Evolutionary conservation across 208 protist genomes (phyloP).

Genomic region (Trypanosomatidae sp.): DNA sequence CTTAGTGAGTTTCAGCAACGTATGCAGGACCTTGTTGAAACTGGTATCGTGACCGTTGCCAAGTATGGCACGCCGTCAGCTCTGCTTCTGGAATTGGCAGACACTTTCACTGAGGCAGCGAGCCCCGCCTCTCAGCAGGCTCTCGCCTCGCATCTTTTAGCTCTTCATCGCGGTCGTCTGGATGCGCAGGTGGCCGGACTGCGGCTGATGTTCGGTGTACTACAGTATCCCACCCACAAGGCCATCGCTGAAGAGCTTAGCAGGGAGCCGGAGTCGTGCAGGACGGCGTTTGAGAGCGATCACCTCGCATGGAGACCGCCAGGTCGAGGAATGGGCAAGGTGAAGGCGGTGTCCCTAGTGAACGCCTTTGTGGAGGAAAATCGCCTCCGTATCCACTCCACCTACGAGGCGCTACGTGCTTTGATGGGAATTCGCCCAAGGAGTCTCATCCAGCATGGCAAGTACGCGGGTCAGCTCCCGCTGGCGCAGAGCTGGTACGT

Average conservation of each 20-base stretch:
- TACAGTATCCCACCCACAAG: constrained; percentile 54
- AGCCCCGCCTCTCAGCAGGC: constrained; percentile 25
- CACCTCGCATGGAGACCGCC: constrained; percentile 48
- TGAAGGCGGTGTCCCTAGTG: constrained; percentile 67
- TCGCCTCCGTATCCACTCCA: constrained; percentile 48
- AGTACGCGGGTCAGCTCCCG: constrained; percentile 77
- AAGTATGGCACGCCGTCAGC: constrained; percentile 23
- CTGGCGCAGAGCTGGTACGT: constrained; percentile 85
- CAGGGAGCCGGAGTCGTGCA: constrained; percentile 1
- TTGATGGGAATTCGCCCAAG: constrained; percentile 79
- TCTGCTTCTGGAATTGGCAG: constrained; percentile 27
- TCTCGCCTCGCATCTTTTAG: constrained; percentile 29
- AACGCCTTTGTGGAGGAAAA: constrained; percentile 91
- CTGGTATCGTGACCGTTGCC: constrained; percentile 30
- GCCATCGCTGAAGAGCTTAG: constrained; percentile 35
- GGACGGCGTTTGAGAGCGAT: not conserved
- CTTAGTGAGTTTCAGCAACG: constrained; percentile 62
- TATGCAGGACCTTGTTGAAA: constrained; percentile 50
- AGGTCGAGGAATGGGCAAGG: constrained; percentile 28
- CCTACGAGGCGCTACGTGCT: constrained; percentile 66
- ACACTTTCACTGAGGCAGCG: constrained; percentile 34
- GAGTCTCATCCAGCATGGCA: constrained; percentile 66
- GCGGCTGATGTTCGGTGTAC: constrained; percentile 49
- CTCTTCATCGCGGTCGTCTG: constrained; percentile 36
- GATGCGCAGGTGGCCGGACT: constrained; percentile 38